Evolutionary conservation across 1,139 yeast genomes (phyloP).

Genomic region (Yamadazyma pseudoaaseri): DNA sequence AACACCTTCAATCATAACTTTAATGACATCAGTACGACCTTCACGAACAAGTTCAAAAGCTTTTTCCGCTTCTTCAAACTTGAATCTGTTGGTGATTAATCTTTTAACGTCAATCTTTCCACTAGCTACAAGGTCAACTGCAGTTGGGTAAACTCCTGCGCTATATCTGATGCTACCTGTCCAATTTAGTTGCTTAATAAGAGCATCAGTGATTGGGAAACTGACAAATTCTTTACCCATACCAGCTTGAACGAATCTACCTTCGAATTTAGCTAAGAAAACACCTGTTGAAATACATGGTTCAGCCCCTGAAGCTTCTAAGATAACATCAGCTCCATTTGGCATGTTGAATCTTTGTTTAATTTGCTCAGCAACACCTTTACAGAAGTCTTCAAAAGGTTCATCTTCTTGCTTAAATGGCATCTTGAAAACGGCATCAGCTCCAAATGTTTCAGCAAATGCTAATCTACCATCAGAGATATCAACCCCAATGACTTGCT

Average conservation of each 20-base stretch:
- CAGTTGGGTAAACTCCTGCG: conserved; percentile 36
- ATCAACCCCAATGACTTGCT: conserved; percentile 29
- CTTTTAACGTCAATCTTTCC: conserved; percentile 35
- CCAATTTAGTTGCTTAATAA: conserved; percentile 66
- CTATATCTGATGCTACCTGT: conserved; percentile 50
- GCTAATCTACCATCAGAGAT: conserved; percentile 26
- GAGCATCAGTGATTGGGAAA: conserved; percentile 67
- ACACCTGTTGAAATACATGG: conserved; percentile 63
- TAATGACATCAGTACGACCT: conserved; percentile 49
- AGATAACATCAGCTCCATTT: conserved; percentile 47
- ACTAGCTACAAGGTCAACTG: conserved; percentile 45
- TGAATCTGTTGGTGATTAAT: conserved; percentile 68
- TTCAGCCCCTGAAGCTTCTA: conserved; percentile 72
- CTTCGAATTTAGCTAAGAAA: conserved; percentile 53
- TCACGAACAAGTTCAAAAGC: conserved; percentile 66
- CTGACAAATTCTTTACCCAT: conserved; percentile 59
- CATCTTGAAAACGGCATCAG: conserved; percentile 19
- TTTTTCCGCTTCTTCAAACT: conserved; percentile 64
- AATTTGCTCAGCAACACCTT: conserved; percentile 13
- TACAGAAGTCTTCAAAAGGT: conserved; percentile 13
- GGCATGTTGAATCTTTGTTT: conserved; percentile 28
- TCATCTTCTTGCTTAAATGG: conserved; percentile 15
- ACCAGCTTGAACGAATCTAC: conserved; percentile 65
- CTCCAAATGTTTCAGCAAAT: conserved; percentile 27
- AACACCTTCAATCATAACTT: conserved; percentile 52